Base-by-base conservation (phyloP, 768 basidiomycete species). In the Pholiota molesta region DNA sequence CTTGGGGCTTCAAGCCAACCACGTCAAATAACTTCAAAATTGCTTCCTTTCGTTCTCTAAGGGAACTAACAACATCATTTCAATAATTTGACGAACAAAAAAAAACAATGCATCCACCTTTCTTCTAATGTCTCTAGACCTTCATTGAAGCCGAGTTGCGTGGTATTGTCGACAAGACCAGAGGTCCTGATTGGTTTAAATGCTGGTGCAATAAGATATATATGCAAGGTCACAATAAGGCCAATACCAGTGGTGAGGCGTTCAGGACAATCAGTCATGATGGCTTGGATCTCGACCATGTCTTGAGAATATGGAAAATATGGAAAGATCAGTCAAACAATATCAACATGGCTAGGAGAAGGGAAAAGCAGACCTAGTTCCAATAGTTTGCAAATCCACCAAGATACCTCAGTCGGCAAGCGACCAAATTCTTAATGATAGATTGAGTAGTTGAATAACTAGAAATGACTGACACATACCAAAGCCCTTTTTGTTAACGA, bases 61-160 rank as follows among this genome's bases (percentile, higher is more conserved):
- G 81, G n/a, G 77, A 76, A 65, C 80, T 81, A 28, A 28, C 44
- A n/a, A 35, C 51, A 55, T 31, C 40, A 52, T 21, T 16, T 55
- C n/a, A 44, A 40, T 23, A 52, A 6, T 40, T 7, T 52, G 16
- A 17, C 3, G 31, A 1, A 10, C 16, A 28, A 56, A 31, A 5
- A 11, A 11, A 28, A 47, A 35, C 19, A n/a, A 23, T 21, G 35
- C 28, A 23, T 66, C 35, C 60, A 79, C 80, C 86, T 87, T 75
- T 97, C 95, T 62, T 88, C 86, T 5, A 79, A 78, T 0, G 93
- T 95, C 71, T 97, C 95, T 55, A 86, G 79, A 2, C 91, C 91
- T 71, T 94, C 91, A 63, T 86, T 84, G 71, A 92, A 89, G 68
- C 88, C 79, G 3, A 66, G 60, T 40, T 68, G 75, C 1, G 62